Evolutionary conservation across 2,329 filamentous ascomycete genomes (phyloP).

Genomic region (Aspergillus flavus): DNA sequence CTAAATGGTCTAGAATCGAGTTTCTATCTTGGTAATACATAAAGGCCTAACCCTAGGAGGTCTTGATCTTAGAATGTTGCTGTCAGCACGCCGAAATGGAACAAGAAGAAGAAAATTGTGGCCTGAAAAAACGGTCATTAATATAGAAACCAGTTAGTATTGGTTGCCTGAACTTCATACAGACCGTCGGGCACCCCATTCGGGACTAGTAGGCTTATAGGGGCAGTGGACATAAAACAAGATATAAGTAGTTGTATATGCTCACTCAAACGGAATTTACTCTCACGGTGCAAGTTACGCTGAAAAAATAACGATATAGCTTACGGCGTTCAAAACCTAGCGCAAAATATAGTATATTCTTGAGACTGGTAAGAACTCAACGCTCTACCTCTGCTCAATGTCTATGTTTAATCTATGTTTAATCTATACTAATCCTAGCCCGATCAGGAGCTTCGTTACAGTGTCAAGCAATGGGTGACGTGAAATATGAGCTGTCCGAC

Average conservation of each 20-base stretch:
- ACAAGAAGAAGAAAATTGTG: no score
- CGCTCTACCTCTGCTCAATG: neutral
- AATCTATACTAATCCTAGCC: neutral
- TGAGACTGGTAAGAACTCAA: neutral
- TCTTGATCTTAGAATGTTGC: no score
- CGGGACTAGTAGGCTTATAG: neutral
- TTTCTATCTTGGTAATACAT: no score
- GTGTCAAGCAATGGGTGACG: neutral
- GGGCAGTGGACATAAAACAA: neutral
- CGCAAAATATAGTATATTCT: neutral
- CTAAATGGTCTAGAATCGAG: neutral
- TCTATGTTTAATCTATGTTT: neutral
- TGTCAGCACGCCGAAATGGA: no score
- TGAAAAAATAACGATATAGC: neutral
- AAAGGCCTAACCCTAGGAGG: no score
- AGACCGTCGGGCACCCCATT: neutral
- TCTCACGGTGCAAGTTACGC: neutral
- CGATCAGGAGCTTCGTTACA: neutral
- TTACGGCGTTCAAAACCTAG: neutral
- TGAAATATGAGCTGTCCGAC: conserved; percentile 26
- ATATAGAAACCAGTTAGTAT: neutral
- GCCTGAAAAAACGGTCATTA: neutral
- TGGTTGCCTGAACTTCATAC: neutral
- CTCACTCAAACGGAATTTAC: neutral
- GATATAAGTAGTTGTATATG: neutral